These are phyloP conservation scores for Zelopaecilomyces penicillatus DNA, from an alignment of 2,329 filamentous ascomycete genomes.

Conservation along the genomic window DNA sequence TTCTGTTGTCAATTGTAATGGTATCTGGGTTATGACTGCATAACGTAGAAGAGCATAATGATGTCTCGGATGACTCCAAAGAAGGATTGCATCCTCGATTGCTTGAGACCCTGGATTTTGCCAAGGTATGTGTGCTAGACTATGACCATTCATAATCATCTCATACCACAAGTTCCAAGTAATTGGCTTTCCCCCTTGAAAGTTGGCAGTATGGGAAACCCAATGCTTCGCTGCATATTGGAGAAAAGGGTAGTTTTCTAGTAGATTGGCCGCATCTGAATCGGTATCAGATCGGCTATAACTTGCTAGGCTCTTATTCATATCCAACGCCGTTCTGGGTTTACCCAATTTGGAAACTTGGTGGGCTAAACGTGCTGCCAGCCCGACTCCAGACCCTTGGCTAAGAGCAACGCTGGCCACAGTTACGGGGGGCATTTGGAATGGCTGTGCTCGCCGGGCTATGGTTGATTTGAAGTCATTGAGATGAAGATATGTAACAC, in stretches of 20 bases:
- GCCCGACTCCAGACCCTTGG: too few relatives aligned
- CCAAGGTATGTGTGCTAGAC: background rate
- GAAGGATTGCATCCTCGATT: background rate
- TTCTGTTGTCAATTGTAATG: background rate
- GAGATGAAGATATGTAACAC: conserved; percentile 31
- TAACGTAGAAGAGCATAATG: conserved; percentile 3
- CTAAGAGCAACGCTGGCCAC: background rate
- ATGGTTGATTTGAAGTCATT: conserved; percentile 28
- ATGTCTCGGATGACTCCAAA: background rate
- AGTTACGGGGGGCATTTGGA: background rate
- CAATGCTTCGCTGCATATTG: conserved; percentile 7
- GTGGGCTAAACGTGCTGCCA: too few relatives aligned
- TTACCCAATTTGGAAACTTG: background rate
- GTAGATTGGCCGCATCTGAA: background rate
- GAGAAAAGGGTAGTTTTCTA: conserved; percentile 5
- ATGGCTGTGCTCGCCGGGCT: background rate
- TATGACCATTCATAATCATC: background rate
- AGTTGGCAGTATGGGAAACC: conserved; percentile 5
- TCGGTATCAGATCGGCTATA: too few relatives aligned
- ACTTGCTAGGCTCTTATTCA: background rate
- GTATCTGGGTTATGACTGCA: background rate
- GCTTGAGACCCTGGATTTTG: background rate
- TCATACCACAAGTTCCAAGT: conserved; percentile 2
- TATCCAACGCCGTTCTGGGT: background rate
- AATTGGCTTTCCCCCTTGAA: background rate